Conservation (phyloP, 257 asterid species). For the Leonotis leonurus region DNA sequence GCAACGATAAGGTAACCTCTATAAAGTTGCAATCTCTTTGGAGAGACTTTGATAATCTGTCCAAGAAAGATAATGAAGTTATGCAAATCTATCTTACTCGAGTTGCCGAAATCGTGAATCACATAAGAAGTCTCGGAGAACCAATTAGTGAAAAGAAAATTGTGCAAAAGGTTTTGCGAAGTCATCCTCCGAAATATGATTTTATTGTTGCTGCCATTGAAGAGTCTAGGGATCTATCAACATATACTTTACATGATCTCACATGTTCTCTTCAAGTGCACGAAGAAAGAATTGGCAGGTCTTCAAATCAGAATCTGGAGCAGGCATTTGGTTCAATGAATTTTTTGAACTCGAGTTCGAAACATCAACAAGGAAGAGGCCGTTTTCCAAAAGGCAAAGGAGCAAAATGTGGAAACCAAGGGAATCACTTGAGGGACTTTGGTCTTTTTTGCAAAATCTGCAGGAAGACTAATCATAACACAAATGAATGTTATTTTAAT, state of each 20-base stretch:
- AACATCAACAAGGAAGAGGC: not conserved
- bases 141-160: not conserved
- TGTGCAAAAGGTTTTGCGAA: not conserved
- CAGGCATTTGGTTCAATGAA: not conserved
- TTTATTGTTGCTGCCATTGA: not conserved
- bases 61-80: not conserved
- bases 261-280: not conserved
- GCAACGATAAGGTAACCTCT: not conserved
- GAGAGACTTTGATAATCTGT: slow-evolving; percentile 1
- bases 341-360: not conserved
- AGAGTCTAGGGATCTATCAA: not conserved
- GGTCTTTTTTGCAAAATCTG: not conserved
- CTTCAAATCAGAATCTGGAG: not conserved
- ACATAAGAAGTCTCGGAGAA: slow-evolving; percentile 4
- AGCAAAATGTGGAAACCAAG: no score
- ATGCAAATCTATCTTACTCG: not conserved
- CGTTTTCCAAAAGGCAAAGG: no score
- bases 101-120: not conserved
- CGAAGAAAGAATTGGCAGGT: not conserved
- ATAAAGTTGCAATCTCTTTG: not conserved
- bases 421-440: not conserved
- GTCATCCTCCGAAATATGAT: not conserved
- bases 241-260: not conserved
- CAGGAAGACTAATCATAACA: not conserved
- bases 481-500: not conserved